Percentiles rank a stretch among this genome's conserved stretches.
Conservation (phyloP, 2,329 filamentous ascomycete genomes). For the Penicillium frequentans region DNA sequence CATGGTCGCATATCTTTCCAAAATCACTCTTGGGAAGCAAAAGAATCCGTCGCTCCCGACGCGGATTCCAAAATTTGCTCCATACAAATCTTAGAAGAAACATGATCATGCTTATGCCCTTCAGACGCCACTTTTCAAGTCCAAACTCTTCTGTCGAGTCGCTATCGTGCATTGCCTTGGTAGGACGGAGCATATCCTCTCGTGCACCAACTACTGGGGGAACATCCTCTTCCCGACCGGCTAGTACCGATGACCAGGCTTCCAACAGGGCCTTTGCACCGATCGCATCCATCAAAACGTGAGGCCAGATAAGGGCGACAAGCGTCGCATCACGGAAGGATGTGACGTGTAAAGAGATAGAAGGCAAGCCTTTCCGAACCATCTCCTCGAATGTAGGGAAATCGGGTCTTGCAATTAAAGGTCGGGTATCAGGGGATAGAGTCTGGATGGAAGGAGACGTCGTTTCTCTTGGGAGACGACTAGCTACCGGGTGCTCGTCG, state of each 20-base stretch:
- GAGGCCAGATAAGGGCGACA: conserved; percentile 10
- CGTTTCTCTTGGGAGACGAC: conserved; percentile 4
- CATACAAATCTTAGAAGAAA: conserved; percentile 11
- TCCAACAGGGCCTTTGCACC: conserved; percentile 4
- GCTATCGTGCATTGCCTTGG: background rate
- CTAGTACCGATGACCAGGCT: conserved; percentile 12
- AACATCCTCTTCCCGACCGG: conserved; percentile 5
- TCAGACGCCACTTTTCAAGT: conserved; percentile 4
- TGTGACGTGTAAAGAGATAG: conserved; percentile 9
- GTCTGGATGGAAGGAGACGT: conserved; percentile 8
- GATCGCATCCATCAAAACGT: conserved; percentile 13
- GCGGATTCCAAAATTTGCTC: conserved; percentile 4
- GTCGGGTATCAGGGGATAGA: conserved; percentile 4
- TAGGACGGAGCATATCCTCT: conserved; percentile 7
- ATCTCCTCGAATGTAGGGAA: conserved; percentile 11
- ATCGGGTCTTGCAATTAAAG: conserved; percentile 7
- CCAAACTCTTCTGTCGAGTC: background rate
- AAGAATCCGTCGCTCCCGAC: conserved; percentile 1
- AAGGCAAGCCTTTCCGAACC: background rate
- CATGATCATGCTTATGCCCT: background rate
- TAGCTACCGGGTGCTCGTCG: conserved; percentile 6
- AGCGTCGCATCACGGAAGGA: conserved; percentile 14
- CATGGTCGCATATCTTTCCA: background rate
- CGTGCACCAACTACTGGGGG: conserved; percentile 6
- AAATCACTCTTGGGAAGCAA: conserved; percentile 5